Evolutionary conservation across 352 stramenopile species (phyloP).

Genomic region (Phytopythium mirpurense): DNA sequence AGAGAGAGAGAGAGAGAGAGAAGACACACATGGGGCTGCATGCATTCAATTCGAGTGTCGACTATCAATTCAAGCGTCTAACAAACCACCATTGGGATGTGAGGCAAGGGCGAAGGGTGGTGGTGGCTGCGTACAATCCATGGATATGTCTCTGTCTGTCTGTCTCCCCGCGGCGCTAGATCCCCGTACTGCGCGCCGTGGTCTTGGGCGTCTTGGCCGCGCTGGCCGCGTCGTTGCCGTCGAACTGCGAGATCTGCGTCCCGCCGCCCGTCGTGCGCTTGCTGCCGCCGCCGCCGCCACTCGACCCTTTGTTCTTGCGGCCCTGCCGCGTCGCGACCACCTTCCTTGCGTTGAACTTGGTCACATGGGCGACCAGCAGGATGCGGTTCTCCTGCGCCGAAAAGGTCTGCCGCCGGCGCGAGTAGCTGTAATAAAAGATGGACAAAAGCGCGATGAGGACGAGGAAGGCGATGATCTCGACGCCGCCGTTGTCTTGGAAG

Average conservation of each 20-base stretch:
- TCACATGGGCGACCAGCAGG: slow-evolving; percentile 41
- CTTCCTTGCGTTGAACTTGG: slow-evolving; percentile 29
- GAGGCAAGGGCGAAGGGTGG: too few species aligned
- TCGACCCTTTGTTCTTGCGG: background rate
- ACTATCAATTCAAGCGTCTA: too few species aligned
- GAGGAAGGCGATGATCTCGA: slow-evolving; percentile 19
- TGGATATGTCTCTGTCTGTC: too few species aligned
- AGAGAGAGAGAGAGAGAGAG: too few species aligned
- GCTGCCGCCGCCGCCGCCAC: slow-evolving; percentile 7
- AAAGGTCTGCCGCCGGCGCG: slow-evolving; percentile 28
- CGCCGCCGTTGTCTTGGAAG: slow-evolving; percentile 23
- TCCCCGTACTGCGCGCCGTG: slow-evolving; percentile 12
- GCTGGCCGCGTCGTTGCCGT: slow-evolving; percentile 5
- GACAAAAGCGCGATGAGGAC: slow-evolving; percentile 14
- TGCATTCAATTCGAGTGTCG: too few species aligned
- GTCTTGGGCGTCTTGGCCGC: background rate
- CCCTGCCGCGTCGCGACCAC: slow-evolving; percentile 4
- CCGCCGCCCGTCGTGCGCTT: slow-evolving; percentile 3
- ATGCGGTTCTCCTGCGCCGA: slow-evolving; percentile 34
- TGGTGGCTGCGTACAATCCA: too few species aligned
- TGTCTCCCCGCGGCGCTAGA: too few species aligned
- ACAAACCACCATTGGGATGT: too few species aligned
- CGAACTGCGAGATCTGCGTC: slow-evolving; percentile 4
- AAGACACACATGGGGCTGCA: too few species aligned
- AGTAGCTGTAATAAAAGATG: slow-evolving; percentile 33